Evolutionary conservation across 192 early-diverging fungal genomes (phyloP), one percentile per base, ranked within the genome.

Genomic region (Coemansia erecta): DNA sequence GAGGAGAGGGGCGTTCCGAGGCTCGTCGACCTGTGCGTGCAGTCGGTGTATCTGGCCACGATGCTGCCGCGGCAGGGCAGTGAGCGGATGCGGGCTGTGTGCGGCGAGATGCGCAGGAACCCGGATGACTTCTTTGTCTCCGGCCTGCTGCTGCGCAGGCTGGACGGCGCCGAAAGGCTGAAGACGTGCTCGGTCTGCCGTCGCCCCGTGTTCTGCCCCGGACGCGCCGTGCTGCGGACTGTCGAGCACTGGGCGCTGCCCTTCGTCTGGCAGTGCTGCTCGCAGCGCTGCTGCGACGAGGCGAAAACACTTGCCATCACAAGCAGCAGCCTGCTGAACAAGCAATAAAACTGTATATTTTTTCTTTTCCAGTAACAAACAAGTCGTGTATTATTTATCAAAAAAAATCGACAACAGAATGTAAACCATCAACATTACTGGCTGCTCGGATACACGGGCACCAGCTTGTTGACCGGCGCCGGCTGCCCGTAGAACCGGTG

Each of bases 231-330:
- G 40, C 58, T 68, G 15, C 56, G 53, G 9, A 11, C 12, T 4
- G 61, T 41, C 9, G 45, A 48, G 0, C 33, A 21, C 41, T 53
- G 65, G 56, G 55, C 56, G 17, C 19, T 78, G 18, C 75, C 75
- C 1, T 61, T 69, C n/a, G 48, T 24, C 2, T 78, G 69, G 70
- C 61, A 63, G 19, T 79, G 76, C 54, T 79, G 76, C 57, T 72
- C 35, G 10, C 35, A 37, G 8, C 35, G 35, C 35, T 37, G 35
- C 35, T 37, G 35, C 35, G 35, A 37, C 6, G 8, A 9, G 35
- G 35, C 35, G 1, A 37, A 37, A 37, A 37, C 35, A 9, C 35
- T 37, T 11, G 10, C 3, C 35, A 10, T 37, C 10, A 3, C 6
- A 3, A 3, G 35, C 8, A 9, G 35, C 35, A 37, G 8, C 8